Conservation (phyloP, 129 eudicot species). For the Apium graveolens region DNA sequence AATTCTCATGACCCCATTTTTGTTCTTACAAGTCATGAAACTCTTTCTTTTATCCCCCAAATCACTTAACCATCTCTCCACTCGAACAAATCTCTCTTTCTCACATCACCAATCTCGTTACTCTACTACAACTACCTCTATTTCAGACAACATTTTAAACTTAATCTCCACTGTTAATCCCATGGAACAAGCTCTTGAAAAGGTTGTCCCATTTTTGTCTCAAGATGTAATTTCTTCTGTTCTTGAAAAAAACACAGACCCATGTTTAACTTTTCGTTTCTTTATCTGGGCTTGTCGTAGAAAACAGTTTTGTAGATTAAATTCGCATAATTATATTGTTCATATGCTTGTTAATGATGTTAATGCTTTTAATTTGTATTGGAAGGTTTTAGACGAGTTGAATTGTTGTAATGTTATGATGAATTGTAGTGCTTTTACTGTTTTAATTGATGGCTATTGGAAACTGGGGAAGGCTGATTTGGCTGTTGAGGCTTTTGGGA, state of each 20-base stretch:
- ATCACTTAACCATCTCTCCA: neutral
- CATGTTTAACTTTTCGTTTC: conserved; percentile 54
- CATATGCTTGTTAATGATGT: conserved; percentile 20
- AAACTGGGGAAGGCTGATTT: conserved; percentile 36
- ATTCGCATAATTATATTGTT: conserved; percentile 14
- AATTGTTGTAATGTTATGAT: conserved; percentile 13
- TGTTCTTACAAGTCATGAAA: neutral
- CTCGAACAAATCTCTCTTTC: neutral
- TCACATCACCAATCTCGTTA: conserved; percentile 11
- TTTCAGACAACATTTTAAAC: conserved; percentile 31
- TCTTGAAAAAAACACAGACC: conserved; percentile 27
- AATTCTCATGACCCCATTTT: too few species aligned
- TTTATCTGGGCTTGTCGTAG: conserved; percentile 52
- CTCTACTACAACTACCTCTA: conserved; percentile 16
- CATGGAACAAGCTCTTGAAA: conserved; percentile 46
- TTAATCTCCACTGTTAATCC: conserved; percentile 33
- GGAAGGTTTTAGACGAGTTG: conserved; percentile 48
- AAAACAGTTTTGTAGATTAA: conserved; percentile 38
- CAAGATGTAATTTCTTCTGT: conserved; percentile 25
- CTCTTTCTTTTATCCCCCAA: neutral
- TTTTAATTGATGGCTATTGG: conserved; percentile 51
- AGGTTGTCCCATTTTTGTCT: conserved; percentile 25
- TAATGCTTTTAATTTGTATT: conserved; percentile 36
- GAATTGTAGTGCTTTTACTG: conserved; percentile 38
- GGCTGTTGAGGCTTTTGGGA: conserved; percentile 63